Percentiles rank a stretch among this genome's conserved stretches.
Conservation (phyloP, 495 filamentous ascomycete genomes). For the Trichoderma reesei region DNA sequence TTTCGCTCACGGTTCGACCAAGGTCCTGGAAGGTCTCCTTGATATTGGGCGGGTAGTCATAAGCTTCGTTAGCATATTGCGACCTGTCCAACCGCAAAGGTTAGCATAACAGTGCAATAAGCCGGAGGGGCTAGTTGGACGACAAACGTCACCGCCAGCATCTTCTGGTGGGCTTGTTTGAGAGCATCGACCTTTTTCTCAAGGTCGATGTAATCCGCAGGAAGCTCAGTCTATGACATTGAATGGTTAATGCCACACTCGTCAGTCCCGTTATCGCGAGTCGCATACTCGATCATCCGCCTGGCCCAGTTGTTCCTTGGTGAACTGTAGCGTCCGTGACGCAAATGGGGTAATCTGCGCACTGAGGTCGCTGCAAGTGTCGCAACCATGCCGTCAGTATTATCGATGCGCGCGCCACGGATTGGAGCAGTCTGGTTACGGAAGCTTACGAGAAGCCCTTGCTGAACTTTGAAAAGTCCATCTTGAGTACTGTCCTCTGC, state of each 20-base stretch:
- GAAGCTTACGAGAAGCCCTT: constrained; percentile 11
- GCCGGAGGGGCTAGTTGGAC: not conserved
- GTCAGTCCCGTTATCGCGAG: not conserved
- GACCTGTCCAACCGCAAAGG: constrained; percentile 45
- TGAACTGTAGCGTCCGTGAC: constrained; percentile 87
- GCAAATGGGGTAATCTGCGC: constrained; percentile 75
- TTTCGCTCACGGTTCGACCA: constrained; percentile 89
- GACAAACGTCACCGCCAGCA: constrained; percentile 89
- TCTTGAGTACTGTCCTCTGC: not conserved
- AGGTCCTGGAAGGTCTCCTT: constrained; percentile 96
- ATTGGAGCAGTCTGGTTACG: not conserved
- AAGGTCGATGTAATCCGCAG: constrained; percentile 93
- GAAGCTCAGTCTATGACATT: constrained; percentile 69
- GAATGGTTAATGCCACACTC: constrained; percentile 13
- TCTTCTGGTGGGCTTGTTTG: constrained; percentile 93
- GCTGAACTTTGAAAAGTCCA: constrained; percentile 14
- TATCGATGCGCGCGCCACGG: not conserved
- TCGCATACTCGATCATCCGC: constrained; percentile 76
- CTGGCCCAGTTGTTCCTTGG: constrained; percentile 93
- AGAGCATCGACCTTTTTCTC: constrained; percentile 98
- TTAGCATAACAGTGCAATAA: not conserved
- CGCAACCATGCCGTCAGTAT: not conserved
- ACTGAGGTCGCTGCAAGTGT: constrained; percentile 30
- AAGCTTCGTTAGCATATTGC: constrained; percentile 92
- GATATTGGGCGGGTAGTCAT: constrained; percentile 98